Evolutionary conservation across 306 rosid species (phyloP).

Genomic region (Gillenia trifoliata): DNA sequence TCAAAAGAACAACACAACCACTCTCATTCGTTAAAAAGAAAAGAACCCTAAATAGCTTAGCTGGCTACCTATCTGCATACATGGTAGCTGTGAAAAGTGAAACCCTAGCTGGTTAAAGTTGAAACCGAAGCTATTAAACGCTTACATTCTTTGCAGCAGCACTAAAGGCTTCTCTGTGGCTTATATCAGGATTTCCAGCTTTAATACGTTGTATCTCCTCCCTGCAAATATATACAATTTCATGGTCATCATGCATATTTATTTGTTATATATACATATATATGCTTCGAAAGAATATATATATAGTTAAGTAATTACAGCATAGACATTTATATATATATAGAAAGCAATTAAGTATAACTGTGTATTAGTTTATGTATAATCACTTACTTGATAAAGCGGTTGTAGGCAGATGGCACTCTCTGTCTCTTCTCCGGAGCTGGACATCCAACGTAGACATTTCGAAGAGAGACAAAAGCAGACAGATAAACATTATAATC

Average conservation of each 20-base stretch:
- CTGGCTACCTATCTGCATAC: not conserved
- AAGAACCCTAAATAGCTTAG: not conserved
- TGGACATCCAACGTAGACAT: constrained; percentile 43
- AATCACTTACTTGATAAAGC: constrained; percentile 94
- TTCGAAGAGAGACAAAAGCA: constrained; percentile 25
- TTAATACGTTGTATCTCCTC: constrained; percentile 98
- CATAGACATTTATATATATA: not conserved
- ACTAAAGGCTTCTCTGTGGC: constrained; percentile 98
- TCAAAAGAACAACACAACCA: not conserved
- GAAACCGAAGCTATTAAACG: not conserved
- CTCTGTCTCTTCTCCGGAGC: constrained; percentile 99
- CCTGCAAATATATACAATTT: constrained; percentile 35
- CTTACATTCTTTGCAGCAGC: constrained; percentile 99
- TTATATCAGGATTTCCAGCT: constrained; percentile 95
- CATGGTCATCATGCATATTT: too few species aligned
- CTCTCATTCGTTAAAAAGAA: not conserved
- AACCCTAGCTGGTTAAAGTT: not conserved
- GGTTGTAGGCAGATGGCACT: constrained; percentile 99
- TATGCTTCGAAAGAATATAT: not conserved
- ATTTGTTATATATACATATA: too few species aligned
- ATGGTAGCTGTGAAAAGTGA: not conserved
- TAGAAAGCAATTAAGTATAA: not conserved
- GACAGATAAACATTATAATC: constrained; percentile 35
- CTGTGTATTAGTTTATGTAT: not conserved
- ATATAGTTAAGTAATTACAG: not conserved